phyloP scores from a whole-genome alignment of 306 rosid species.

The Fagus sylvatica region DNA sequence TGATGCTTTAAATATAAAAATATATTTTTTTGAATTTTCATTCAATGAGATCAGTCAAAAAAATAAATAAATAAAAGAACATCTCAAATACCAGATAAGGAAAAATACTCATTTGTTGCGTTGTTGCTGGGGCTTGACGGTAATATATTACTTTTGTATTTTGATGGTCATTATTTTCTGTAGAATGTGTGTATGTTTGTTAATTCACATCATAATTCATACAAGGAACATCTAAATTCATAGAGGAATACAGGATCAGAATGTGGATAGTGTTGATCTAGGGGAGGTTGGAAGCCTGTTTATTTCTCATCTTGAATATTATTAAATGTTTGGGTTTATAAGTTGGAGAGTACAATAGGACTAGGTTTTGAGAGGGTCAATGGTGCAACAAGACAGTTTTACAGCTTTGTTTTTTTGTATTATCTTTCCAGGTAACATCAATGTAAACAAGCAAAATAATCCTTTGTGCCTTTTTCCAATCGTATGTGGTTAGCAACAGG shows the following conservation, averaged over 20 bases:
- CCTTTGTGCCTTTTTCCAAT: background rate
- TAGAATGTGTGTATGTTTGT: background rate
- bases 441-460: background rate
- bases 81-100: background rate
- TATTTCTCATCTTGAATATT: background rate
- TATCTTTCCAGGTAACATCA: background rate
- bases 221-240: background rate
- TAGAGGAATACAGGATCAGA: background rate
- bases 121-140: background rate
- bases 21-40: background rate
- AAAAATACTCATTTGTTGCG: background rate
- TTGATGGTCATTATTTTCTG: background rate
- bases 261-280: background rate
- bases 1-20: conserved; percentile 9
- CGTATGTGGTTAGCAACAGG: background rate
- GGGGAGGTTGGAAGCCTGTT: background rate
- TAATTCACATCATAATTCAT: background rate
- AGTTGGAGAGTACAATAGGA: background rate
- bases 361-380: background rate
- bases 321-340: conserved; percentile 14
- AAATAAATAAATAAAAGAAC: background rate
- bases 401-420: background rate
- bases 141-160: background rate
- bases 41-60: background rate
- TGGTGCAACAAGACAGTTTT: background rate